Conservation (phyloP, 306 rosid species). For the Trichosanthes truncata region DNA sequence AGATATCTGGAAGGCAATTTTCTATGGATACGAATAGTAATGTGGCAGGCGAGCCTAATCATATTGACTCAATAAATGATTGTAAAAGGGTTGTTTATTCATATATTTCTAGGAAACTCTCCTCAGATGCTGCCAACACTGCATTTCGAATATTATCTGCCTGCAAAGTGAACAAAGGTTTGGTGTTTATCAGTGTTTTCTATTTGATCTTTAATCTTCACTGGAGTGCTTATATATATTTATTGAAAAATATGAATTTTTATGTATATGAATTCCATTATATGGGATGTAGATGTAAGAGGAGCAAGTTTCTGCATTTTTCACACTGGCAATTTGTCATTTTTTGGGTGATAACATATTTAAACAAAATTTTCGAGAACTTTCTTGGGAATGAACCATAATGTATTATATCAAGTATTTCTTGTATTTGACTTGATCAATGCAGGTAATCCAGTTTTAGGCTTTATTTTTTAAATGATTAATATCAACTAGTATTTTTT, state of each 20-base stretch:
- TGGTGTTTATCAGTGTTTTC: neutral
- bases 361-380: neutral
- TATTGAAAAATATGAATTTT: neutral
- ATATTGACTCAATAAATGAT: slow-evolving; percentile 58
- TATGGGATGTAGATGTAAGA: neutral
- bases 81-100: slow-evolving; percentile 95
- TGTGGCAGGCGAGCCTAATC: slow-evolving; percentile 39
- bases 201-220: neutral
- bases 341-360: neutral
- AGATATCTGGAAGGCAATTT: slow-evolving; percentile 63
- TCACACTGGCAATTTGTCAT: neutral
- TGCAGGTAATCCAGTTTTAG: neutral
- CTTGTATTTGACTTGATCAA: neutral
- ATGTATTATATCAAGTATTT: neutral
- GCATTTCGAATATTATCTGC: slow-evolving; percentile 82
- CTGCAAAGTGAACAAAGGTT: slow-evolving; percentile 98
- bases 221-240: neutral
- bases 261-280: neutral
- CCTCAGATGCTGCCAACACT: slow-evolving; percentile 50
- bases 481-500: neutral
- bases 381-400: neutral
- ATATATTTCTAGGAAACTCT: slow-evolving; percentile 62
- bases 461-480: neutral
- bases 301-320: neutral
- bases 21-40: slow-evolving; percentile 40